Evolutionary conservation across 805 yeast genomes (phyloP).

Genomic region (Blastobotrys parvus): DNA sequence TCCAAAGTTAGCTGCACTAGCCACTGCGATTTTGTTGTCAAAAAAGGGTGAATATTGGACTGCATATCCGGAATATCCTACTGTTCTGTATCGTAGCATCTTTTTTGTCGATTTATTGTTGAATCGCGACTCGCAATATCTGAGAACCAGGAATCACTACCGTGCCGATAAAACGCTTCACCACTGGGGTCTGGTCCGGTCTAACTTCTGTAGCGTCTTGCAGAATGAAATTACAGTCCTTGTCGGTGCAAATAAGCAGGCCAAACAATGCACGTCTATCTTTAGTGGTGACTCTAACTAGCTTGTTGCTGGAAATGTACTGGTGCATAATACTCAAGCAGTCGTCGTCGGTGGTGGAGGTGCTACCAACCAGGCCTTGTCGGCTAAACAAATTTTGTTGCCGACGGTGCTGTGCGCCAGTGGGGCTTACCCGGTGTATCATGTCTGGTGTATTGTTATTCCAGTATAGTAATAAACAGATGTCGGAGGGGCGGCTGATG

Average conservation of each 20-base stretch:
- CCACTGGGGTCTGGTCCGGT: slow-evolving; percentile 15
- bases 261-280: slow-evolving; percentile 30
- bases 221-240: slow-evolving; percentile 26
- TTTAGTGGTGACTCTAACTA: slow-evolving; percentile 21
- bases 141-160: slow-evolving; percentile 26
- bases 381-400: neutral
- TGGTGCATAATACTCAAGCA: neutral
- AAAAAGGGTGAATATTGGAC: slow-evolving; percentile 86
- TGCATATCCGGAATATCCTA: slow-evolving; percentile 79
- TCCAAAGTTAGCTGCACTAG: slow-evolving; percentile 88
- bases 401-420: slow-evolving; percentile 4
- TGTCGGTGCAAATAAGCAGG: slow-evolving; percentile 23
- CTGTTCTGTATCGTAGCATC: slow-evolving; percentile 68
- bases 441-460: too few relatives aligned
- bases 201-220: slow-evolving; percentile 26
- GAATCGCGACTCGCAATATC: slow-evolving; percentile 19
- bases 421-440: too few relatives aligned
- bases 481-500: too few relatives aligned
- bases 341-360: too few relatives aligned
- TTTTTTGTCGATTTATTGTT: neutral
- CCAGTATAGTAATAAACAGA: too few relatives aligned
- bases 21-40: slow-evolving; percentile 84
- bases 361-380: too few relatives aligned
- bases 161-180: slow-evolving; percentile 26
- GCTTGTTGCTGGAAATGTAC: slow-evolving; percentile 14